Conservation (phyloP, 1,139 yeast species). For the Eremothecium sinecaudum region DNA sequence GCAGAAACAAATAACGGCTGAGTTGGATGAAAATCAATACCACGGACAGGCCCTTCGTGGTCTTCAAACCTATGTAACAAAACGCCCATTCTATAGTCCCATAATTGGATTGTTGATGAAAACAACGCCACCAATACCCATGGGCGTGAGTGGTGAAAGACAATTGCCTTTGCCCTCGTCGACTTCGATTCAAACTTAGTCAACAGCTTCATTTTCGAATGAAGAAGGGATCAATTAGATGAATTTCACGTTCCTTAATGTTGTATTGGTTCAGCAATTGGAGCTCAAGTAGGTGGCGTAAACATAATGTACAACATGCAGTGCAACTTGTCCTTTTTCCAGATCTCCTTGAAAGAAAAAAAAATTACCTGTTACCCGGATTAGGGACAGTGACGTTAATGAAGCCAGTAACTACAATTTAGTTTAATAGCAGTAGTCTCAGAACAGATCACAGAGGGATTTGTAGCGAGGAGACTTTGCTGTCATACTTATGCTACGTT, state of each 20-base stretch:
- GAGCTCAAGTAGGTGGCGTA: too few relatives aligned
- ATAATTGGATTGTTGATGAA: conserved; percentile 88
- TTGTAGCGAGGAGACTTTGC: too few relatives aligned
- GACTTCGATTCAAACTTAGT: conserved; percentile 98
- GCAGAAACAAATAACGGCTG: conserved; percentile 96
- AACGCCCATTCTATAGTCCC: conserved; percentile 99
- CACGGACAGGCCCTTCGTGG: conserved; percentile 96
- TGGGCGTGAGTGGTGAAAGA: conserved; percentile 89
- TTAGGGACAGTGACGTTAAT: neutral
- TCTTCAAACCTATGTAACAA: conserved; percentile 93
- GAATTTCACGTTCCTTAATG: too few relatives aligned
- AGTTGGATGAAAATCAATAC: conserved; percentile 93
- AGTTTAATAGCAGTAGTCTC: too few relatives aligned
- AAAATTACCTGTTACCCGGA: neutral
- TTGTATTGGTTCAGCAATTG: too few relatives aligned
- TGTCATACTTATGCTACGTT: too few relatives aligned
- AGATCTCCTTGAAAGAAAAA: neutral
- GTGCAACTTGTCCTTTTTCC: conserved; percentile 4
- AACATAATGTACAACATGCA: too few relatives aligned
- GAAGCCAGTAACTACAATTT: neutral
- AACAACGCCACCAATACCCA: conserved; percentile 94
- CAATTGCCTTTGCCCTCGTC: conserved; percentile 96
- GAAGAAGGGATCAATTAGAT: neutral
- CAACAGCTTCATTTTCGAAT: conserved; percentile 76
- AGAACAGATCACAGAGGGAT: too few relatives aligned